Evolutionary conservation across 106 monocot species (phyloP).

Genomic region (Phalaenopsis aphrodite): DNA sequence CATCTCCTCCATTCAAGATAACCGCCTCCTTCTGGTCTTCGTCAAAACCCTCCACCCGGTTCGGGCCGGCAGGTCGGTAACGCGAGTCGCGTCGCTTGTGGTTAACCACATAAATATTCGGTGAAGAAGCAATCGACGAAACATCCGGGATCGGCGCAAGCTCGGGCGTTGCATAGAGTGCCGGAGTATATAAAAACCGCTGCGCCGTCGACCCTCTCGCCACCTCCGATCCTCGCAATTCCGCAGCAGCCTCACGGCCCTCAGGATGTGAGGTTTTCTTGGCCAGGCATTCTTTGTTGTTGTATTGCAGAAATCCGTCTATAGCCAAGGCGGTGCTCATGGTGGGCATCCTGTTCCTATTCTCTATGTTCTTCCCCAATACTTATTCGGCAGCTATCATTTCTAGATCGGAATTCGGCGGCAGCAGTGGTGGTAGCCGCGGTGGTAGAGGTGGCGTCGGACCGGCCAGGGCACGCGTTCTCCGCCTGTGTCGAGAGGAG

Average conservation of each 20-base stretch:
- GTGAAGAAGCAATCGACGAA: background rate
- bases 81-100: constrained; percentile 2
- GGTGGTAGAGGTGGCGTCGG: background rate
- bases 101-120: constrained; percentile 6
- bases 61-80: background rate
- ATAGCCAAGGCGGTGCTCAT: background rate
- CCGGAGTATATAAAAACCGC: constrained; percentile 1
- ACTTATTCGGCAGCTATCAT: background rate
- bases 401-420: no score
- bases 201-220: background rate
- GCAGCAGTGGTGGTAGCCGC: no score
- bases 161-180: background rate
- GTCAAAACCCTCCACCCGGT: background rate
- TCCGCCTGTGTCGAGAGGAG: background rate
- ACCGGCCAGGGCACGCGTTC: background rate
- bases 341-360: background rate
- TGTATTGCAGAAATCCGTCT: background rate
- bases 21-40: background rate
- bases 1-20: background rate
- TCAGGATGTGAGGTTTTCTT: background rate
- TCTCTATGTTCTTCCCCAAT: background rate
- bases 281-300: background rate
- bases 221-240: background rate
- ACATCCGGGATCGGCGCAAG: constrained; percentile 5
- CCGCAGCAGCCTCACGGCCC: background rate